phyloP scores from a whole-genome alignment of 2,329 filamentous ascomycete genomes.

The Penicillium hesseltinei region DNA sequence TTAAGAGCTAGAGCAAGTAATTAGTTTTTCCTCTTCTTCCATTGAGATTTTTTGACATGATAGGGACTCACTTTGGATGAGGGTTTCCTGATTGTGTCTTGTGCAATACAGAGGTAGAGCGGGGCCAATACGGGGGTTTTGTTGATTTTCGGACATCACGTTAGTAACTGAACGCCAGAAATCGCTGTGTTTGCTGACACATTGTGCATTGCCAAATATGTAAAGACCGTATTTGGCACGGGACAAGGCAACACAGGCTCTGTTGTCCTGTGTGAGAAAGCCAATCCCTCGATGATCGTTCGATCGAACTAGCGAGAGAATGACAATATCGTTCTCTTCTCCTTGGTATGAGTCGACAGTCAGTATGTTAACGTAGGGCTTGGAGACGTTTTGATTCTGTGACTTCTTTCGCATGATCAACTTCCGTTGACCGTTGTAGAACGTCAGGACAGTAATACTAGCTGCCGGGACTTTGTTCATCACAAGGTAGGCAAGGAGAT shows the following conservation, averaged over 20 bases:
- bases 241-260: conserved; percentile 62
- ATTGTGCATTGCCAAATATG: conserved; percentile 73
- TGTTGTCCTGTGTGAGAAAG: conserved; percentile 67
- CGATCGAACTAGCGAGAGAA: conserved; percentile 78
- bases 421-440: conserved; percentile 81
- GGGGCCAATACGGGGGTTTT: conserved; percentile 43
- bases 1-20: background rate
- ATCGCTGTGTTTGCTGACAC: conserved; percentile 46
- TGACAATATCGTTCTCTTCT: conserved; percentile 80
- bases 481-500: conserved; percentile 69
- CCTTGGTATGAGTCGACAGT: conserved; percentile 91
- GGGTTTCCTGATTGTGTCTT: conserved; percentile 55
- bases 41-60: too few species aligned
- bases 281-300: conserved; percentile 61
- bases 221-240: conserved; percentile 78
- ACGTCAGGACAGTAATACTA: conserved; percentile 77
- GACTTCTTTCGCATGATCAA: conserved; percentile 50
- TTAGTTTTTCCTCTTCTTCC: background rate
- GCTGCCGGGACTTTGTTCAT: conserved; percentile 60
- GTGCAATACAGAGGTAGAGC: conserved; percentile 63
- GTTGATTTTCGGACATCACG: conserved; percentile 38
- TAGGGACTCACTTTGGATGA: conserved; percentile 46
- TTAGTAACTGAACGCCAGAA: conserved; percentile 54
- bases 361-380: conserved; percentile 58
- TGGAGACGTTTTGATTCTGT: conserved; percentile 43